These are phyloP conservation scores for Petrea volubilis DNA, from an alignment of 257 asterid genomes.

Conservation along the genomic window DNA sequence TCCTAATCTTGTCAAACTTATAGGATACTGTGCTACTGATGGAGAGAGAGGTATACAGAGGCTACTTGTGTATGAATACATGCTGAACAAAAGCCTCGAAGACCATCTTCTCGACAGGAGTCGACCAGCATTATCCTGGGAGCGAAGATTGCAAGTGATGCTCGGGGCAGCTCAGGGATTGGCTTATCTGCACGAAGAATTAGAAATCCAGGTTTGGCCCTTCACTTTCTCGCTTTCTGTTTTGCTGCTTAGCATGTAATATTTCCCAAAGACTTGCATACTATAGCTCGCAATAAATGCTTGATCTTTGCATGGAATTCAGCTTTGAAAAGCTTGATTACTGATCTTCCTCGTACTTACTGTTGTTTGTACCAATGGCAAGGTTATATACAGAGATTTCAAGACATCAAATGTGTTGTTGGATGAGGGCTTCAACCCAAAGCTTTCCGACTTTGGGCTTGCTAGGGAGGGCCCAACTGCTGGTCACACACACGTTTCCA, in stretches of 20 bases:
- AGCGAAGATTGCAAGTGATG: conserved; percentile 57
- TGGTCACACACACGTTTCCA: conserved; percentile 72
- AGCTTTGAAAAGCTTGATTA: no score
- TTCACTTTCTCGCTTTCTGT: not conserved
- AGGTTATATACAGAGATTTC: conserved; percentile 91
- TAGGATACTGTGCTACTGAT: conserved; percentile 82
- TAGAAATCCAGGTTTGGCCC: conserved; percentile 69
- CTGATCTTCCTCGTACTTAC: not conserved
- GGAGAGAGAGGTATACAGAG: conserved; percentile 92
- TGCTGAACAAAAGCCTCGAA: conserved; percentile 81
- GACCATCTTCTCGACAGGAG: conserved; percentile 70
- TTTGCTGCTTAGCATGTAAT: not conserved
- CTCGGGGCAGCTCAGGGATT: conserved; percentile 86
- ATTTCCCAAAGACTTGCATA: not conserved
- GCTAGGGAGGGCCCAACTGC: conserved; percentile 89
- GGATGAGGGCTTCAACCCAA: conserved; percentile 67
- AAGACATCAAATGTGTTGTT: conserved; percentile 75
- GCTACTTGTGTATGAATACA: conserved; percentile 83
- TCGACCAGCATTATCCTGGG: conserved; percentile 63
- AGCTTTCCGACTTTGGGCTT: conserved; percentile 87
- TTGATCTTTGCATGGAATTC: no score
- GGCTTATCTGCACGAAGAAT: conserved; percentile 82
- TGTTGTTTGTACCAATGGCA: conserved; percentile 7
- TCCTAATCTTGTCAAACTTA: conserved; percentile 77
- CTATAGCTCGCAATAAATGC: no score